Evolutionary conservation across 305 asterid genomes (phyloP).

Genomic region (Solanum hybrid): DNA sequence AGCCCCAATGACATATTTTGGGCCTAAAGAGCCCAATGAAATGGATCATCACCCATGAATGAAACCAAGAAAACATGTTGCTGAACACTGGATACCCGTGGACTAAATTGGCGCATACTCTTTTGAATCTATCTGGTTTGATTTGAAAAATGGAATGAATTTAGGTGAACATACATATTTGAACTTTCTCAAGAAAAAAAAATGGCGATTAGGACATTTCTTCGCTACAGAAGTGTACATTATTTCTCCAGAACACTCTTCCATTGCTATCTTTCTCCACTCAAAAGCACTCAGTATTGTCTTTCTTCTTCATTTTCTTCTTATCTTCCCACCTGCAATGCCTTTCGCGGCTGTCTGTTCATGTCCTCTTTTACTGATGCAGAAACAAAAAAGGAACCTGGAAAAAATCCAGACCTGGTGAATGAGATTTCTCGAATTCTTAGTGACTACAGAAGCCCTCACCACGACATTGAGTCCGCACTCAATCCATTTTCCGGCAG

Average conservation of each 20-base stretch:
- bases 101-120: background rate
- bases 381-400: slow-evolving; percentile 1
- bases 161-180: background rate
- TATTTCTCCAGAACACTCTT: background rate
- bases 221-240: background rate
- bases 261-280: slow-evolving; percentile 6
- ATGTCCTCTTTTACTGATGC: background rate
- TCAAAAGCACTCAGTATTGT: background rate
- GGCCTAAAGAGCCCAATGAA: background rate
- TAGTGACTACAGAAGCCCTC: slow-evolving; percentile 75
- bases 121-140: background rate
- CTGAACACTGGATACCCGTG: background rate
- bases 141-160: background rate
- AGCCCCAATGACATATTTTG: background rate
- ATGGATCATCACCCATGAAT: background rate
- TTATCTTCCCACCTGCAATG: background rate
- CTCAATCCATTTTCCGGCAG: slow-evolving; percentile 48
- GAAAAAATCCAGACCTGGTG: slow-evolving; percentile 30
- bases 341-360: slow-evolving; percentile 17
- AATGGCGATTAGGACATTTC: slow-evolving; percentile 29
- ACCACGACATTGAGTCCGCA: slow-evolving; percentile 75
- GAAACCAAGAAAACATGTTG: background rate
- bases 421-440: slow-evolving; percentile 71
- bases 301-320: background rate
- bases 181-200: background rate